Base-by-base conservation (phyloP, 148 eudicot genomes). In the Euryodendron excelsum region DNA sequence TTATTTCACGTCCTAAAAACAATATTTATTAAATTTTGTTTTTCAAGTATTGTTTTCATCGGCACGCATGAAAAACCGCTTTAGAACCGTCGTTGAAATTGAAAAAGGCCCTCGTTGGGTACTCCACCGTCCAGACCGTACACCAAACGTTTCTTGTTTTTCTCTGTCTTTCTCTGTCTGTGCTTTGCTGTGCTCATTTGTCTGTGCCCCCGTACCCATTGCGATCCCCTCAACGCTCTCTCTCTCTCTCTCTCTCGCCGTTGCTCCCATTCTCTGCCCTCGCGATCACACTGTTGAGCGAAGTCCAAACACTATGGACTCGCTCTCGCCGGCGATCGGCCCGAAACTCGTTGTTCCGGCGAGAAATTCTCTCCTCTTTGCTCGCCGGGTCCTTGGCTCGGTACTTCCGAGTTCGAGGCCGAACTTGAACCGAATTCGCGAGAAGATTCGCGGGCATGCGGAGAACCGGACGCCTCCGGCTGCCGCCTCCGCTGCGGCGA, bases 311-410 rank as follows among this genome's bases (percentile, higher is more conserved):
- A 27, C 30, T 70, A 91, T 89, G 92, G 89, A 80, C 20, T 85
- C 91, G 34, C 79, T 92, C 14, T 85, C 91, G 74, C 80, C 89
- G 84, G 83, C 87, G 87, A 86, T 86, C 84, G 67, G 67, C 34
- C 79, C 79, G 15, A 83, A 74, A 0, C 31, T 83, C 17, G 27
- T 83, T 15, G 25, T 77, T 2, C 82, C 87, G 78, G 33, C 71
- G 73, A 59, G 30, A 30, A 52, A 64, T 55, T 59, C 61, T 27
- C 71, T 14, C 63, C 56, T 58, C 60, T n/a, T 78, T 13, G 30
- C 34, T 67, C 79, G 41, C 56, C 27, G 73, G 3, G 21, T 52
- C 21, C 65, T 52, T 72, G 74, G 21, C 31, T 34, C 69, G 56
- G 12, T 18, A 58, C 53, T 20, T 11, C 61, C 27, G 20, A n/a